Evolutionary conservation across 2,329 filamentous ascomycete species (phyloP).

Genomic region (Pezicula carpinea): DNA sequence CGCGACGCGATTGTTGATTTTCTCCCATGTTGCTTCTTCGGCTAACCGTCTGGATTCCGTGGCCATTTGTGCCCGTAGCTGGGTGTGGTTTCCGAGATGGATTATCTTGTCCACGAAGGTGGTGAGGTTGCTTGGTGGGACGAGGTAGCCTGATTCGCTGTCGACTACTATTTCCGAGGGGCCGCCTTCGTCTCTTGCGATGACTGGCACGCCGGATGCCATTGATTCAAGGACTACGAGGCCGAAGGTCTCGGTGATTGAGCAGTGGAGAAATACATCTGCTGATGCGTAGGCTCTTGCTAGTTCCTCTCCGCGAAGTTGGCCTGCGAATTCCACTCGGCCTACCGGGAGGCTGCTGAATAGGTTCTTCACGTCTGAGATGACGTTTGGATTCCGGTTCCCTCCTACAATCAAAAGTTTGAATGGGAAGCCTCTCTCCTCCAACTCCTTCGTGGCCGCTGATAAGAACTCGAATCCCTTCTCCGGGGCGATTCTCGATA

Average conservation of each 20-base stretch:
- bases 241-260: constrained; percentile 66
- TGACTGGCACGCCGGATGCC: constrained; percentile 65
- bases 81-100: constrained; percentile 41
- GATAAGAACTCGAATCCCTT: constrained; percentile 68
- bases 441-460: constrained; percentile 48
- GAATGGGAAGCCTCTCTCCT: constrained; percentile 51
- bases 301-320: constrained; percentile 55
- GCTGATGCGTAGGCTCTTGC: constrained; percentile 64
- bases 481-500: constrained; percentile 63
- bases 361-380: constrained; percentile 54
- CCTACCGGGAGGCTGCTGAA: constrained; percentile 48
- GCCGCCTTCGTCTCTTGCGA: constrained; percentile 65
- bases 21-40: constrained; percentile 64
- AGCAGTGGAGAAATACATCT: constrained; percentile 68
- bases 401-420: constrained; percentile 64
- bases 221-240: constrained; percentile 67
- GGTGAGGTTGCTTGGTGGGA: constrained; percentile 54
- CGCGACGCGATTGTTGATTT: constrained; percentile 66
- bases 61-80: constrained; percentile 41
- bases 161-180: constrained; percentile 63
- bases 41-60: constrained; percentile 49
- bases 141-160: constrained; percentile 54
- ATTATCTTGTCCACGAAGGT: constrained; percentile 51
- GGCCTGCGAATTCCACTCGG: constrained; percentile 62
- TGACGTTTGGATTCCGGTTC: constrained; percentile 59